Base-by-base conservation (phyloP, 306 rosid species). In the Dalbergia cultrata region DNA sequence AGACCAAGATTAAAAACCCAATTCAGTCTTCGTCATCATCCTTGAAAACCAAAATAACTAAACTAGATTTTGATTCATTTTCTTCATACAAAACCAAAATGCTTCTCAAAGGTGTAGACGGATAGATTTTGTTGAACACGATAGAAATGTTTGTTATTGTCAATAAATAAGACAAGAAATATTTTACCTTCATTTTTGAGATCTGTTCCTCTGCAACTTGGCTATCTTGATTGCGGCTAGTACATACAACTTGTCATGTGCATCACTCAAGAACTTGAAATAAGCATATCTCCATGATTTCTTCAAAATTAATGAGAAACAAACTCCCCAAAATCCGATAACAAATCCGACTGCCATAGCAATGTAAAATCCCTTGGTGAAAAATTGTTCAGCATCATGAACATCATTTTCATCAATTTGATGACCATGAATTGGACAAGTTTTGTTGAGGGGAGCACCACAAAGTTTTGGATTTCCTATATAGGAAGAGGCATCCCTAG, bases 391-490 rank as follows among this genome's bases (percentile, higher is more conserved):
- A 70, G 33, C 45, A 5, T 50, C 16, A 8, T 5, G 17, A 0
- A 50, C 16, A 8, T n/a, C n/a, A 21, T 22, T 9, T 13, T 13
- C 21, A 16, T 5, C 3, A 17, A 53, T 17, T 17, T 53, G 59
- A 7, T n/a, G 21, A n/a, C 9, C 11, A n/a, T 16, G 21, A 2
- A n/a, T 53, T n/a, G 10, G 59, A 53, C 59, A 53, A 16, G 59
- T 17, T 1, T 53, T 50, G 18, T 16, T 53, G 59, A 53, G 59
- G 3, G 59, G 59, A 53, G 59, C 21, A 53, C 59, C 59, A 17
- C 59, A 82, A 0, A 82, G 69, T 3, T 39, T 3, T 7, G 61
- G 72, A 62, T 82, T 76, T 16, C 82, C 82, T 0, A 14, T 33
- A 60, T 60, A 75, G 4, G 12, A 13, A 26, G 56, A 57, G 68